phyloP scores from a whole-genome alignment of 495 filamentous ascomycete species.

The Tuber brumale region DNA sequence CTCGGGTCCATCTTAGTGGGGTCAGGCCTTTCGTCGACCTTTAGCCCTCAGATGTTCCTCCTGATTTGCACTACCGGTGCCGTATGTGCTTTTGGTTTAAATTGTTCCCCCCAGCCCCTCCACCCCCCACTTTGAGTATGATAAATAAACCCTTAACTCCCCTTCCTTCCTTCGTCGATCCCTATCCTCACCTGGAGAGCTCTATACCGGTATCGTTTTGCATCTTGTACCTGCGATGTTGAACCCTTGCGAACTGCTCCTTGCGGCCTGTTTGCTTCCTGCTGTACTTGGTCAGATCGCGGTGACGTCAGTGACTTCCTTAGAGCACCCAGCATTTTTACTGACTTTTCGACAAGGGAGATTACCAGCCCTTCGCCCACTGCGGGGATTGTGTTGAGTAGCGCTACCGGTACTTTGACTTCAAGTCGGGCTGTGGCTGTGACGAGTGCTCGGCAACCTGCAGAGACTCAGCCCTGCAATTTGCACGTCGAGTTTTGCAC shows the following conservation, averaged over 20 bases:
- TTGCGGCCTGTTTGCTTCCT: not conserved
- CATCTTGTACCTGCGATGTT: not conserved
- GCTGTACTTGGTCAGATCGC: not conserved
- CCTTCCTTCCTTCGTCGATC: not conserved
- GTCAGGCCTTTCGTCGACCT: not conserved
- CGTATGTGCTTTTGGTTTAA: not conserved
- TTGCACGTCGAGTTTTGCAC: conserved; percentile 75
- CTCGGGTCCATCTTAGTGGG: not conserved
- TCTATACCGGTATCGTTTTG: not conserved
- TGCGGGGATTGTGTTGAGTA: too few relatives aligned
- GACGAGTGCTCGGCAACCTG: conserved; percentile 44
- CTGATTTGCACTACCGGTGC: too few relatives aligned
- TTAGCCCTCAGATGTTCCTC: not conserved
- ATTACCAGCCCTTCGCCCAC: not conserved
- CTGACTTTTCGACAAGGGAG: not conserved
- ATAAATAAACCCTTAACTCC: not conserved
- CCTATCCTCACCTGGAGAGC: not conserved
- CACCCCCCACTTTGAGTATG: not conserved
- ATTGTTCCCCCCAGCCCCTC: not conserved
- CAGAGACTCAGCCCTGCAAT: conserved; percentile 74
- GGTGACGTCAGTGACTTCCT: not conserved
- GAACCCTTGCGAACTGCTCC: not conserved
- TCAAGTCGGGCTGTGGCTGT: conserved; percentile 16
- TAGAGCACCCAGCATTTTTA: not conserved
- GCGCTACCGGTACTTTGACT: not conserved